Evolutionary conservation across 768 basidiomycete species (phyloP).

Genomic region (Lactarius tabidus): DNA sequence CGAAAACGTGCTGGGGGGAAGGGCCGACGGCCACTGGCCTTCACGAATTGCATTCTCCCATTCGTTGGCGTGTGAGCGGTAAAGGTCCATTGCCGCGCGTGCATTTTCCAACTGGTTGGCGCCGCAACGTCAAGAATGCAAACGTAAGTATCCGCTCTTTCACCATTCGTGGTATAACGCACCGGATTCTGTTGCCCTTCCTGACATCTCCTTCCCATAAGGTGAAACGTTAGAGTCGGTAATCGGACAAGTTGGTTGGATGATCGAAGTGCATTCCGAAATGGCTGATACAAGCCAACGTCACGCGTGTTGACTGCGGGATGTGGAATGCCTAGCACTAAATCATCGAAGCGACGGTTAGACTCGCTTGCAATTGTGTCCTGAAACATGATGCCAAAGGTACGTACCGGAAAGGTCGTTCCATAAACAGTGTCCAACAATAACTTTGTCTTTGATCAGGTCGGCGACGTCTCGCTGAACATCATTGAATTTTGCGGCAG

Average conservation of each 20-base stretch:
- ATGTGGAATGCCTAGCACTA: slow-evolving; percentile 79
- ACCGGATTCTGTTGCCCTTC: slow-evolving; percentile 72
- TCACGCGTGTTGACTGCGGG: slow-evolving; percentile 75
- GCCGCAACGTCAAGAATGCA: slow-evolving; percentile 1
- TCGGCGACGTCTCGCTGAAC: slow-evolving; percentile 65
- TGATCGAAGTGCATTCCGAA: slow-evolving; percentile 63
- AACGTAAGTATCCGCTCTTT: slow-evolving; percentile 16
- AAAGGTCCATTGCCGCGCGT: slow-evolving; percentile 51
- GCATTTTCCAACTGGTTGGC: slow-evolving; percentile 67
- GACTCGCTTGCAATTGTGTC: background rate
- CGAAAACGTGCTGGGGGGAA: slow-evolving; percentile 77
- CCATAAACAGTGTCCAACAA: slow-evolving; percentile 79
- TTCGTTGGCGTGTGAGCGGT: slow-evolving; percentile 52
- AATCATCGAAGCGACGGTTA: slow-evolving; percentile 23
- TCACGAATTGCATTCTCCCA: slow-evolving; percentile 62
- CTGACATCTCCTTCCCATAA: slow-evolving; percentile 75
- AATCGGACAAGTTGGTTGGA: slow-evolving; percentile 68
- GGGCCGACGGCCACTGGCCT: slow-evolving; percentile 68
- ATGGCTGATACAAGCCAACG: slow-evolving; percentile 78
- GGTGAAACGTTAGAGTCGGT: slow-evolving; percentile 75
- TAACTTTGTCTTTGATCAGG: slow-evolving; percentile 62
- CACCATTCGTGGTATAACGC: slow-evolving; percentile 31
- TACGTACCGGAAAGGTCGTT: slow-evolving; percentile 69
- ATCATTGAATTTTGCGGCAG: slow-evolving; percentile 52
- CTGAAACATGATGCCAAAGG: slow-evolving; percentile 14